Evolutionary conservation across 2,329 filamentous ascomycete genomes (phyloP).

Genomic region (Fusarium succisae): DNA sequence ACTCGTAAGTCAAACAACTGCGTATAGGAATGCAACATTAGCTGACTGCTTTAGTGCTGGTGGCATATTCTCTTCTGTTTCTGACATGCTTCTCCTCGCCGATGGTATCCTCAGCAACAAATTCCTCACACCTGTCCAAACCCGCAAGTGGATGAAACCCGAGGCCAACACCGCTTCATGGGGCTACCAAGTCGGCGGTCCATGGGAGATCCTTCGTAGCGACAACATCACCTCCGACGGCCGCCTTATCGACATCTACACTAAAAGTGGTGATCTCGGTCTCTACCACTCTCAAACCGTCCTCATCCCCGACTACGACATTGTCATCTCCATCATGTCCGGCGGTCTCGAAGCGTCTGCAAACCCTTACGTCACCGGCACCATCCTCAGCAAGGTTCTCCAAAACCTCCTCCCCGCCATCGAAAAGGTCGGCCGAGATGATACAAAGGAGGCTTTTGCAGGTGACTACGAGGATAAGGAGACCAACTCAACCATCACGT

Average conservation of each 20-base stretch:
- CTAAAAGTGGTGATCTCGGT: constrained; percentile 56
- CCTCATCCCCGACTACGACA: constrained; percentile 58
- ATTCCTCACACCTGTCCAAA: constrained; percentile 51
- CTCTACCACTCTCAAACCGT: constrained; percentile 52
- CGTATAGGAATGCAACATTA: too few relatives aligned
- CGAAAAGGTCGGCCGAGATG: constrained; percentile 52
- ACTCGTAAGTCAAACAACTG: constrained; percentile 42
- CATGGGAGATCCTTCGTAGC: constrained; percentile 58
- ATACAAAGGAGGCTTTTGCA: constrained; percentile 45
- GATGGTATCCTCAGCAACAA: constrained; percentile 53
- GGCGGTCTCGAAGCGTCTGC: constrained; percentile 44
- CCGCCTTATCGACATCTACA: constrained; percentile 57
- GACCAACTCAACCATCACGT: constrained; percentile 52
- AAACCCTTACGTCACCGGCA: constrained; percentile 22
- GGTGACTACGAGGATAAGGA: constrained; percentile 51
- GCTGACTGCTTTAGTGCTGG: constrained; percentile 43
- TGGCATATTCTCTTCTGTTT: constrained; percentile 53
- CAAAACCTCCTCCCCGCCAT: constrained; percentile 52
- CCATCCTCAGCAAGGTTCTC: constrained; percentile 45
- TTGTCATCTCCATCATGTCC: constrained; percentile 53
- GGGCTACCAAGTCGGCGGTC: constrained; percentile 53
- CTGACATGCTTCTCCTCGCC: constrained; percentile 54
- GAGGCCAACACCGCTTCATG: constrained; percentile 49
- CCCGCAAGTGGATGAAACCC: constrained; percentile 58
- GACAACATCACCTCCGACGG: constrained; percentile 50